Percentiles rank a stretch among this genome's conserved stretches.
phyloP scores from a whole-genome alignment of 2,329 filamentous ascomycete species.

The Alternaria infectoria region DNA sequence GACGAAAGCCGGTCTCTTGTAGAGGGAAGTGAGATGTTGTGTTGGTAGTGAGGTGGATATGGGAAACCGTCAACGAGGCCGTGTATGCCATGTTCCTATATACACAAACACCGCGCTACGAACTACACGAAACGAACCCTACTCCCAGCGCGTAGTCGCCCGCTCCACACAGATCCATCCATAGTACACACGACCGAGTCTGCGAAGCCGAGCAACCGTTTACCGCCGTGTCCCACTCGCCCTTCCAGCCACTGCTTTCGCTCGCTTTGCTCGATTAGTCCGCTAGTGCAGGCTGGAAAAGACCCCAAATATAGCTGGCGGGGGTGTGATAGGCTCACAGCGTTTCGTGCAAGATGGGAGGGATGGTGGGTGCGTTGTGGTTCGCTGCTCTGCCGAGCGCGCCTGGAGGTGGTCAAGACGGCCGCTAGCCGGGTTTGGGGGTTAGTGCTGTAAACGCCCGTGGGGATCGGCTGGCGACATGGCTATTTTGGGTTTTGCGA shows the following conservation, averaged over 20 bases:
- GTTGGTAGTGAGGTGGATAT: background rate
- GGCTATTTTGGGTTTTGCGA: slow-evolving; percentile 1
- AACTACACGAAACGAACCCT: background rate
- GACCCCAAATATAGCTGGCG: slow-evolving; percentile 27
- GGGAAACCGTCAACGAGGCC: background rate
- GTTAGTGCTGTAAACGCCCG: slow-evolving; percentile 8
- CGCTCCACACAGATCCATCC: background rate
- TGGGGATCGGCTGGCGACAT: background rate
- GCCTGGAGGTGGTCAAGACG: slow-evolving; percentile 1
- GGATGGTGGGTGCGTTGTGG: background rate
- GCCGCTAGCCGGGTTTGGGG: background rate
- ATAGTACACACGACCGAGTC: background rate
- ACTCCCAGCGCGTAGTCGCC: slow-evolving; percentile 10
- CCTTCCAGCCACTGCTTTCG: slow-evolving; percentile 1
- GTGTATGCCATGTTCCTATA: slow-evolving; percentile 8
- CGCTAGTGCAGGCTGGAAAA: slow-evolving; percentile 5
- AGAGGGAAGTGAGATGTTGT: background rate
- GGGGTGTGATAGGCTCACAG: slow-evolving; percentile 13
- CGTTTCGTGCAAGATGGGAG: background rate
- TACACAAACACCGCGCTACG: background rate
- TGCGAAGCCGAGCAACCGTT: slow-evolving; percentile 7
- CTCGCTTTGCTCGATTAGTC: background rate
- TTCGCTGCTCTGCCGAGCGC: slow-evolving; percentile 23
- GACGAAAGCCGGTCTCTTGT: background rate
- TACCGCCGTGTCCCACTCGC: slow-evolving; percentile 14